phyloP scores from a whole-genome alignment of 257 asterid species.

The Solanum clarkiae region DNA sequence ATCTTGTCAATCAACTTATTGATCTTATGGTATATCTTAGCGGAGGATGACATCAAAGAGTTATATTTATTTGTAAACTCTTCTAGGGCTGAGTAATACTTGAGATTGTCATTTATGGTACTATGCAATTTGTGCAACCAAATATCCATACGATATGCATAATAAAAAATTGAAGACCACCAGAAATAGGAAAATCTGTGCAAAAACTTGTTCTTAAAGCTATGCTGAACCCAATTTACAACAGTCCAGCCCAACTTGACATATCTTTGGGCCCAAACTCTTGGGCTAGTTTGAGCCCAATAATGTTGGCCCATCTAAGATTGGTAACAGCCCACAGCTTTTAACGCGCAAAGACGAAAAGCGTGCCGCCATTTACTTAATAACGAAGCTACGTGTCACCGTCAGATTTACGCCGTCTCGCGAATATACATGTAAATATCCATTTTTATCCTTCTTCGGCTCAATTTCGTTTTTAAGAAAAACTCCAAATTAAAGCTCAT shows the following conservation, averaged over 20 bases:
- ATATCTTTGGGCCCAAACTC: neutral
- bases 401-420: conserved; percentile 20
- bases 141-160: too few species aligned
- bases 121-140: too few species aligned
- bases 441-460: neutral
- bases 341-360: neutral
- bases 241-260: neutral
- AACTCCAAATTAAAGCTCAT: neutral
- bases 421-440: neutral
- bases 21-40: too few species aligned
- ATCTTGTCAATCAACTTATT: too few species aligned
- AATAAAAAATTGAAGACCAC: too few species aligned
- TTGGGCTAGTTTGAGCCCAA: neutral
- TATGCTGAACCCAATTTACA: neutral
- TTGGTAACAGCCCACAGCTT: neutral
- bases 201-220: neutral
- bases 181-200: too few species aligned
- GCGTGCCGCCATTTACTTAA: conserved; percentile 14
- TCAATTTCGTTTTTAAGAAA: neutral
- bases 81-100: too few species aligned
- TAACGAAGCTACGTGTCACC: conserved; percentile 27
- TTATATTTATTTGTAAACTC: too few species aligned
- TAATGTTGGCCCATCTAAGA: neutral
- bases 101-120: too few species aligned
- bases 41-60: too few species aligned